A percentile compares a stretch with the other conserved stretches of the same genome.
Conservation (phyloP, 192 early-diverging fungal species). For the Umbelopsis ramanniana region DNA sequence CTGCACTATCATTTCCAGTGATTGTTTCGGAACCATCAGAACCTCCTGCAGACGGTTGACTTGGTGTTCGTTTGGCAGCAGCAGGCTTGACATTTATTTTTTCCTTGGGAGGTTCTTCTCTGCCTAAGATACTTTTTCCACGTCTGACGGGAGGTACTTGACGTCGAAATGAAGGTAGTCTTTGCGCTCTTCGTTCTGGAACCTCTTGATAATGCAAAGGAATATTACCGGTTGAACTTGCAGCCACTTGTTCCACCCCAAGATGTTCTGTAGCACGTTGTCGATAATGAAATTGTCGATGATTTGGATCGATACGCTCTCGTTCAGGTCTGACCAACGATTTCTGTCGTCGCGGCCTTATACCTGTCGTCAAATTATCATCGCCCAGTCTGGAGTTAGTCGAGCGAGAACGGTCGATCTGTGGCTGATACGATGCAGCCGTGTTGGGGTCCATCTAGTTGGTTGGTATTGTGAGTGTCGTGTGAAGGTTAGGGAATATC, state of each 20-base stretch:
- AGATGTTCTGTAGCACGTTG: conserved; percentile 45
- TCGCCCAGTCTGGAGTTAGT: neutral
- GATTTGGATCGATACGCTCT: conserved; percentile 52
- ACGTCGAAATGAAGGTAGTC: conserved; percentile 17
- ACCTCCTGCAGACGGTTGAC: neutral
- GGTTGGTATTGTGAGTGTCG: neutral
- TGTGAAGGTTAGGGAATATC: no score
- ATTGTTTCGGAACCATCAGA: conserved; percentile 4
- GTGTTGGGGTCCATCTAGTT: conserved; percentile 9
- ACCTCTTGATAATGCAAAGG: conserved; percentile 23
- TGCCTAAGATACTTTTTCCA: conserved; percentile 43
- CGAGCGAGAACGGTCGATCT: conserved; percentile 10
- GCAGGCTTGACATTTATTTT: neutral
- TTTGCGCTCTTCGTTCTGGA: neutral
- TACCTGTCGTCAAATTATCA: neutral
- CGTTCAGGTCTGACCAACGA: conserved; percentile 74
- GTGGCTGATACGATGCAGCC: conserved; percentile 10
- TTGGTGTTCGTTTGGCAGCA: neutral
- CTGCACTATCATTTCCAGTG: neutral
- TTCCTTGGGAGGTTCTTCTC: conserved; percentile 46
- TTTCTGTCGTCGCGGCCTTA: conserved; percentile 55
- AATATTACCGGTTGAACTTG: conserved; percentile 31
- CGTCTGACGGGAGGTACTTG: conserved; percentile 37
- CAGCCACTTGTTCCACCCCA: conserved; percentile 18
- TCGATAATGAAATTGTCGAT: conserved; percentile 52